phyloP scores from a whole-genome alignment of 2,329 filamentous ascomycete species.

The Lachnellula occidentalis region DNA sequence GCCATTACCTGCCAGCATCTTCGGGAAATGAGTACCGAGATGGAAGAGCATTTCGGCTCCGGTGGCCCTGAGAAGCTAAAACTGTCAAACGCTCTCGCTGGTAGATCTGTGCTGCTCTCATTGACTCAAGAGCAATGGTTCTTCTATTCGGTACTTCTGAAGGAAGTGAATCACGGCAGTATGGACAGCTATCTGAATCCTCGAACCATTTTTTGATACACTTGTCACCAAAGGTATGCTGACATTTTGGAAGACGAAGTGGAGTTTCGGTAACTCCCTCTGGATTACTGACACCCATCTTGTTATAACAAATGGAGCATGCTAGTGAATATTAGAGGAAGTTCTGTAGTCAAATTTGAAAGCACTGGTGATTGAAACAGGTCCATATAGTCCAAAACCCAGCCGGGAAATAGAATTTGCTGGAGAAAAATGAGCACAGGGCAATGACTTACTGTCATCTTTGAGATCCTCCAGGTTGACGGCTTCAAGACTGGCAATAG shows the following conservation, averaged over 20 bases:
- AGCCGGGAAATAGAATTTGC: not conserved
- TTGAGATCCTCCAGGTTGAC: constrained; percentile 25
- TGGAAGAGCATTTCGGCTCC: not conserved
- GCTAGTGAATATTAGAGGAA: constrained; percentile 34
- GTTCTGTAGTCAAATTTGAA: not conserved
- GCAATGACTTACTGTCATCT: constrained; percentile 27
- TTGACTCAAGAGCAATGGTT: constrained; percentile 4
- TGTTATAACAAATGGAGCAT: constrained; percentile 61
- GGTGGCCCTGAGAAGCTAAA: not conserved
- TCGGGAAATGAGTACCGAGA: not conserved
- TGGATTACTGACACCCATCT: constrained; percentile 50
- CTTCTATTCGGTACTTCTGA: constrained; percentile 37
- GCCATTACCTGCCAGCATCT: not conserved
- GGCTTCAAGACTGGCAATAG: constrained; percentile 26
- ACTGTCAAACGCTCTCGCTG: constrained; percentile 11
- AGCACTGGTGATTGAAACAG: not conserved
- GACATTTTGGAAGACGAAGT: constrained; percentile 55
- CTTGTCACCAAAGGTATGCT: constrained; percentile 57
- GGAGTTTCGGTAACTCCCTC: constrained; percentile 54
- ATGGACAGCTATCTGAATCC: constrained; percentile 57
- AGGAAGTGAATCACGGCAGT: constrained; percentile 56
- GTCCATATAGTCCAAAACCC: too few species aligned
- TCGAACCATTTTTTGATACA: constrained; percentile 63
- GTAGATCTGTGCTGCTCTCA: not conserved
- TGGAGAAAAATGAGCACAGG: not conserved